Conservation (phyloP, 2,329 filamentous ascomycete species). For the Ascochyta viciae-villosae region DNA sequence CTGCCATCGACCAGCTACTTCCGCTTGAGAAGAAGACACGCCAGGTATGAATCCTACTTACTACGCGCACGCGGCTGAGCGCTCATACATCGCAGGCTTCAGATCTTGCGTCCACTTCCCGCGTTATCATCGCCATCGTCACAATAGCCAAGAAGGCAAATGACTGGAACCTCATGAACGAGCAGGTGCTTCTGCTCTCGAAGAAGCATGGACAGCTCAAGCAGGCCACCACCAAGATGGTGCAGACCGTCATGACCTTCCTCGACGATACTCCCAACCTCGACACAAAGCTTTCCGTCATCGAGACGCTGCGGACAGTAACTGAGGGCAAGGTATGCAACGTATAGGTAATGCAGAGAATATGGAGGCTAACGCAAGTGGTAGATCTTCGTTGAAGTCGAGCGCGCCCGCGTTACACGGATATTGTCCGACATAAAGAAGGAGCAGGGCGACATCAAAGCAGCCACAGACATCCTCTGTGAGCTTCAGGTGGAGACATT, state of each 20-base stretch:
- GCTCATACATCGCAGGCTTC: constrained; percentile 70
- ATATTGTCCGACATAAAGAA: constrained; percentile 98
- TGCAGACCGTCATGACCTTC: constrained; percentile 93
- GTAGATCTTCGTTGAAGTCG: constrained; percentile 97
- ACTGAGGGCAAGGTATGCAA: constrained; percentile 86
- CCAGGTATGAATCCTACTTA: constrained; percentile 67
- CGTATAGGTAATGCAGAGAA: background rate
- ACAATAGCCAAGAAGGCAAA: constrained; percentile 91
- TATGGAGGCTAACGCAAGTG: constrained; percentile 26
- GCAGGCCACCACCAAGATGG: constrained; percentile 98
- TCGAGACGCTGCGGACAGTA: constrained; percentile 93
- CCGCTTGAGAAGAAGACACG: constrained; percentile 94
- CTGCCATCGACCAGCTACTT: constrained; percentile 91
- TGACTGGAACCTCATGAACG: constrained; percentile 94
- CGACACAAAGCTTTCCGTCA: constrained; percentile 89
- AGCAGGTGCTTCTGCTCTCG: constrained; percentile 92
- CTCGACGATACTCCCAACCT: constrained; percentile 83
- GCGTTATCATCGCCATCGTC: constrained; percentile 85
- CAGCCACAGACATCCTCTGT: constrained; percentile 90
- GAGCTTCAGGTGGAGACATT: constrained; percentile 99
- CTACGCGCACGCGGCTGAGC: constrained; percentile 15
- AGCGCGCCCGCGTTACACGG: constrained; percentile 92
- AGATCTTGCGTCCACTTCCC: constrained; percentile 92
- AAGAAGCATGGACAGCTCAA: constrained; percentile 99
- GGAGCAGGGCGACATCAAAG: constrained; percentile 86